phyloP scores from a whole-genome alignment of 768 basidiomycete species.

The Lentinula raphanica region DNA sequence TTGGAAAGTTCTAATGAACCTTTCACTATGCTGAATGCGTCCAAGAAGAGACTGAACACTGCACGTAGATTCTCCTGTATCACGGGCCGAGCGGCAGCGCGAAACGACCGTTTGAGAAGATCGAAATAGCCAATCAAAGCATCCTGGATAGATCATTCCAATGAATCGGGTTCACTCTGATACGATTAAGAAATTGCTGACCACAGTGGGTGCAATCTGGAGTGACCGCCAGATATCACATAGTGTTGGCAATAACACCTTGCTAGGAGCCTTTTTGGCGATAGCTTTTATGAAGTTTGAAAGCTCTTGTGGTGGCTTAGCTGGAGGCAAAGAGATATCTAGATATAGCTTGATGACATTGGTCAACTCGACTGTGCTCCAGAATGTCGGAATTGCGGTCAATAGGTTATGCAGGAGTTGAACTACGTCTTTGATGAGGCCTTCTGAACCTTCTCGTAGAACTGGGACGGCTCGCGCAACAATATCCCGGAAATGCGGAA shows the following conservation, averaged over 20 bases:
- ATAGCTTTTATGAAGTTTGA: constrained; percentile 53
- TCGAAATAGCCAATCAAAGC: constrained; percentile 57
- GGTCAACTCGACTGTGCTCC: constrained; percentile 54
- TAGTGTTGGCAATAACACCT: constrained; percentile 62
- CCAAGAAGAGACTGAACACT: constrained; percentile 75
- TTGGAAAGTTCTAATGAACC: constrained; percentile 5
- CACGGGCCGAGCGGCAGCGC: constrained; percentile 55
- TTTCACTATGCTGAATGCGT: constrained; percentile 60
- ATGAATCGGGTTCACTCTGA: constrained; percentile 2
- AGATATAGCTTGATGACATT: constrained; percentile 55
- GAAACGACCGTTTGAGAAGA: constrained; percentile 59
- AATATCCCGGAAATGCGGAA: constrained; percentile 77
- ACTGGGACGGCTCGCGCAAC: constrained; percentile 50
- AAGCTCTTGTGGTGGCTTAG: constrained; percentile 28
- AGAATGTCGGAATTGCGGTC: constrained; percentile 76
- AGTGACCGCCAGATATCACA: constrained; percentile 48
- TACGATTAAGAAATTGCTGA: constrained; percentile 13
- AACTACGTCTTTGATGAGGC: constrained; percentile 28
- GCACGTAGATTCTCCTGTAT: constrained; percentile 62
- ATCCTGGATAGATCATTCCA: constrained; percentile 17
- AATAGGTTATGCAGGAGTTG: constrained; percentile 65
- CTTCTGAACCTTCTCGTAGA: constrained; percentile 35
- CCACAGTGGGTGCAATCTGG: constrained; percentile 30
- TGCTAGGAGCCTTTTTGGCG: constrained; percentile 65
- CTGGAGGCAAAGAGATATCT: constrained; percentile 33